phyloP scores from a whole-genome alignment of 1,284 basidiomycete species.

The Ustilago trichophora region DNA sequence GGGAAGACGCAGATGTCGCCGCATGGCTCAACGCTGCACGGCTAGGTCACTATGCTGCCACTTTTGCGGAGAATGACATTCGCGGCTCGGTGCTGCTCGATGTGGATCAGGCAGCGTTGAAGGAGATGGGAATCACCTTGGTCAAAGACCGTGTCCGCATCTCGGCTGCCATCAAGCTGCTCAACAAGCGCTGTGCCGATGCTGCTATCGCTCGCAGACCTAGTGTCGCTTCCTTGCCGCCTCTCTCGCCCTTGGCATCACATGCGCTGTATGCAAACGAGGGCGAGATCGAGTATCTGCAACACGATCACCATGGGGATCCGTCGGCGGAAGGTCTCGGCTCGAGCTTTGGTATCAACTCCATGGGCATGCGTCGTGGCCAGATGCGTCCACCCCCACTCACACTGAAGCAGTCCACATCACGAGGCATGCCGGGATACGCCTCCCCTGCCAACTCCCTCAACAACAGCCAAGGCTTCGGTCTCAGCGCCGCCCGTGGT shows the following conservation, averaged over 20 bases:
- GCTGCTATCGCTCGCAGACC: constrained; percentile 24
- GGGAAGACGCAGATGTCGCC: constrained; percentile 50
- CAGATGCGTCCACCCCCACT: constrained; percentile 49
- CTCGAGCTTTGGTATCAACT: constrained; percentile 19
- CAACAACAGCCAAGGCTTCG: constrained; percentile 50
- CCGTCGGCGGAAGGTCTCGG: constrained; percentile 6
- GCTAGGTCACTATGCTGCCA: constrained; percentile 47
- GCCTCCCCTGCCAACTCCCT: constrained; percentile 34
- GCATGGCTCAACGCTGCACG: constrained; percentile 53
- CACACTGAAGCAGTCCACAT: constrained; percentile 39
- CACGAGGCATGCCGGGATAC: constrained; percentile 43
- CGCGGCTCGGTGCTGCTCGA: constrained; percentile 58
- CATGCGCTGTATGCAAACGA: constrained; percentile 24
- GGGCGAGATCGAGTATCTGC: constrained; percentile 46
- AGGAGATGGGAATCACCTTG: constrained; percentile 64
- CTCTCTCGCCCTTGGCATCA: constrained; percentile 22
- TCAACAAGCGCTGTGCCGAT: constrained; percentile 56
- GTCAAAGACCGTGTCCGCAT: constrained; percentile 64
- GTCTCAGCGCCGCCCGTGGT: constrained; percentile 48
- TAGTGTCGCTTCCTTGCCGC: constrained; percentile 25
- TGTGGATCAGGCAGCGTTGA: constrained; percentile 58
- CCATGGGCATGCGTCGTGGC: constrained; percentile 37
- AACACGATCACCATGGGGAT: constrained; percentile 27
- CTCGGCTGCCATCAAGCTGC: constrained; percentile 59
- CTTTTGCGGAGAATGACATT: constrained; percentile 61